Evolutionary conservation across 2,329 filamentous ascomycete genomes (phyloP).

Genomic region (Fusarium multiceps): DNA sequence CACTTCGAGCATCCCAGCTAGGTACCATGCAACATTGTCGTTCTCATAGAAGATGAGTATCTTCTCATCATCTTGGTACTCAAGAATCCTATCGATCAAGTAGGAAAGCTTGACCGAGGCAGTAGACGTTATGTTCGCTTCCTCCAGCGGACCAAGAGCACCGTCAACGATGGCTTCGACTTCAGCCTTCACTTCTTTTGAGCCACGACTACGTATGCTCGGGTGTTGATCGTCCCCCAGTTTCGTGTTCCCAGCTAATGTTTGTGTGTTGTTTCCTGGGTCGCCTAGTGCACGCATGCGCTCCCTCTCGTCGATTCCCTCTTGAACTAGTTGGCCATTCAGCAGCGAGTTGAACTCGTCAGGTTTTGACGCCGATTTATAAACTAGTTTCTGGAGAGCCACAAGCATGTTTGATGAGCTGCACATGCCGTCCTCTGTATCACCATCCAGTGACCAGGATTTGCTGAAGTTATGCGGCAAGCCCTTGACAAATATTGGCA

Average conservation of each 20-base stretch:
- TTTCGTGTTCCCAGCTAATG: constrained; percentile 57
- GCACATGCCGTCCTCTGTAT: constrained; percentile 61
- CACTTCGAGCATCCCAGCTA: constrained; percentile 84
- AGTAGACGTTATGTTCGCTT: constrained; percentile 77
- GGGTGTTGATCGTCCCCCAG: constrained; percentile 53
- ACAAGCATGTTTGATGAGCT: constrained; percentile 63
- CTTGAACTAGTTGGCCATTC: constrained; percentile 57
- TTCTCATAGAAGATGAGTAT: constrained; percentile 94
- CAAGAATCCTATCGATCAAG: constrained; percentile 76
- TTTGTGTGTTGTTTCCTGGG: constrained; percentile 36
- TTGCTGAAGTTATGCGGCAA: constrained; percentile 71
- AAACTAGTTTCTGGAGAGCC: constrained; percentile 64
- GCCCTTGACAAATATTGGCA: constrained; percentile 76
- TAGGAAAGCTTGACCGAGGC: constrained; percentile 90
- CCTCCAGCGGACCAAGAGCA: constrained; percentile 61
- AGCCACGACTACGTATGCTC: constrained; percentile 49
- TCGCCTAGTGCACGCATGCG: constrained; percentile 44
- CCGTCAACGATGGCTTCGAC: constrained; percentile 36
- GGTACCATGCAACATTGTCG: constrained; percentile 86
- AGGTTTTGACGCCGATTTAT: constrained; percentile 57
- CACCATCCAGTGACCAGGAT: constrained; percentile 74
- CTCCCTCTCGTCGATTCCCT: constrained; percentile 53
- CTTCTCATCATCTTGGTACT: constrained; percentile 78
- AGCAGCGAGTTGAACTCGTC: constrained; percentile 60
- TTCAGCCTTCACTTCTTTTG: constrained; percentile 41